phyloP scores from a whole-genome alignment of 306 rosid genomes.

The Fagus crenata region DNA sequence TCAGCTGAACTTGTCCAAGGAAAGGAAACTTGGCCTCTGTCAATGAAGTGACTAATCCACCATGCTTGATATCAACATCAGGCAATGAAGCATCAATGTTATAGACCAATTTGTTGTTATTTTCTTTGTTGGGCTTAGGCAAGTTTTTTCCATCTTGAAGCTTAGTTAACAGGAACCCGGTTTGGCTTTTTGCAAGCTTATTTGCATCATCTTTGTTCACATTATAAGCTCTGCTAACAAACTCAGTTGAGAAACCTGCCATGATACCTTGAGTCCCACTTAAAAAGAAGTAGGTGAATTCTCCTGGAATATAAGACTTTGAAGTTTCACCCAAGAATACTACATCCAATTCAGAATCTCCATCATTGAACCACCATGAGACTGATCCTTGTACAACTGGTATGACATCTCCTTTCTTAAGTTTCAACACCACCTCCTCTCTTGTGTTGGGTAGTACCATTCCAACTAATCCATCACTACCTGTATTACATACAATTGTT shows the following conservation, averaged over 20 bases:
- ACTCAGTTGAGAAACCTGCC: constrained; percentile 46
- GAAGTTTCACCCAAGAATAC: constrained; percentile 53
- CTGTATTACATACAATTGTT: constrained; percentile 18
- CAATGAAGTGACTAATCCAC: constrained; percentile 34
- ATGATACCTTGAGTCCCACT: constrained; percentile 43
- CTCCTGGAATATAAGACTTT: constrained; percentile 40
- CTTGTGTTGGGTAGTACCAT: constrained; percentile 26
- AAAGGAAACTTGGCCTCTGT: constrained; percentile 42
- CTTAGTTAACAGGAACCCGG: constrained; percentile 35
- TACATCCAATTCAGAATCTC: constrained; percentile 41
- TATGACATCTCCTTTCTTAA: constrained; percentile 52
- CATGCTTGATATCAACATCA: constrained; percentile 16
- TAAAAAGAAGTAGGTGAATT: constrained; percentile 48
- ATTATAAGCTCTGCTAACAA: constrained; percentile 32
- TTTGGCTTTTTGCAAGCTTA: constrained; percentile 49
- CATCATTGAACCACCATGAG: constrained; percentile 82
- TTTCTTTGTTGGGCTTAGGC: constrained; percentile 39
- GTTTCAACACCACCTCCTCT: constrained; percentile 50
- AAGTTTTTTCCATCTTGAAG: constrained; percentile 28
- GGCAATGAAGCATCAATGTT: constrained; percentile 34
- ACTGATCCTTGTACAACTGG: constrained; percentile 50
- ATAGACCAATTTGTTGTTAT: constrained; percentile 33
- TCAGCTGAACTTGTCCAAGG: constrained; percentile 48
- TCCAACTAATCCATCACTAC: constrained; percentile 52
- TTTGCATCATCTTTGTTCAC: constrained; percentile 32